phyloP scores from a whole-genome alignment of 768 basidiomycete genomes.

The Pleurotus tuoliensis region DNA sequence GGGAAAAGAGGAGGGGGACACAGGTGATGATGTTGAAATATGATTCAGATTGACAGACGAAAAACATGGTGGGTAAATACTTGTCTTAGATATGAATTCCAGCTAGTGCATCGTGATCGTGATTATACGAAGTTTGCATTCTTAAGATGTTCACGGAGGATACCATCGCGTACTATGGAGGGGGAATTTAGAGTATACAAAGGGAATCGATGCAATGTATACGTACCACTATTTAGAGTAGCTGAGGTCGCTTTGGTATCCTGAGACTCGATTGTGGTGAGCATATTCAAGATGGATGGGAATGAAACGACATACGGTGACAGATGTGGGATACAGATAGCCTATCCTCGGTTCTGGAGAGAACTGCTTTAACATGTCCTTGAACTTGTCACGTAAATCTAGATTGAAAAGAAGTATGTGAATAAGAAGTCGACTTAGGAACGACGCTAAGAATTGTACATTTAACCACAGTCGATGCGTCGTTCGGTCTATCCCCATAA shows the following conservation, averaged over 20 bases:
- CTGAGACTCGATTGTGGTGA: constrained; percentile 24
- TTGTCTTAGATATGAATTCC: too few species aligned
- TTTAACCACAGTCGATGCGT: constrained; percentile 54
- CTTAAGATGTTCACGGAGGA: constrained; percentile 51
- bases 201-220: background rate
- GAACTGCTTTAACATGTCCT: constrained; percentile 53
- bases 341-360: constrained; percentile 53
- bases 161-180: constrained; percentile 53
- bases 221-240: constrained; percentile 53
- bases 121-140: constrained; percentile 5
- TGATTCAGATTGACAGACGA: background rate
- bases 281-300: background rate
- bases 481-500: constrained; percentile 68
- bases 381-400: constrained; percentile 72
- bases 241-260: constrained; percentile 60
- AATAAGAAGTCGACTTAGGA: too few species aligned
- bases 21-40: background rate
- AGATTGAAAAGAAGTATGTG: background rate
- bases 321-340: constrained; percentile 68
- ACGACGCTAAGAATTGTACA: constrained; percentile 40
- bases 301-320: constrained; percentile 44
- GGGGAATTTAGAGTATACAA: constrained; percentile 1
- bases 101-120: background rate
- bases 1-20: background rate
- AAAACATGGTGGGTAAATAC: too few species aligned